Evolutionary conservation across 2,329 filamentous ascomycete genomes (phyloP).

Genomic region (Sporothrix pallida): DNA sequence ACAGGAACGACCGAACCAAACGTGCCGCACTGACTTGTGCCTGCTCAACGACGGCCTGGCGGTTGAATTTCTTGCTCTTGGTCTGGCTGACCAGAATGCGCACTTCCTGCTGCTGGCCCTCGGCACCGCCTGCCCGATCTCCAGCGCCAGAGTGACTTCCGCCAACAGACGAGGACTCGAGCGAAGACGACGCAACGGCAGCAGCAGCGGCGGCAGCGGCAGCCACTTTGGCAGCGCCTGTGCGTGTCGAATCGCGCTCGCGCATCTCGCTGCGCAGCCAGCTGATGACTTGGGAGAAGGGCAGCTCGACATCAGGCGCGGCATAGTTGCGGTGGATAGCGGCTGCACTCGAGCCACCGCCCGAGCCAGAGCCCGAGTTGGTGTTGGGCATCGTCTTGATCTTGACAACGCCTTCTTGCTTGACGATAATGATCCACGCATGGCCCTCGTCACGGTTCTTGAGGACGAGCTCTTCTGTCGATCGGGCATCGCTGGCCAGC

Average conservation of each 20-base stretch:
- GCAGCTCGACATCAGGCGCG: constrained; percentile 74
- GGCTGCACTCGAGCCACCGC: neutral
- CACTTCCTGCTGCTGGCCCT: constrained; percentile 66
- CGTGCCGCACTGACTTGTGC: constrained; percentile 65
- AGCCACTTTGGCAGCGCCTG: constrained; percentile 37
- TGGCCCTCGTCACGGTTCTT: constrained; percentile 79
- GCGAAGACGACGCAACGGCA: constrained; percentile 42
- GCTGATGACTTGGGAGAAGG: constrained; percentile 71
- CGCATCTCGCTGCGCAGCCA: constrained; percentile 84
- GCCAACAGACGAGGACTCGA: constrained; percentile 22
- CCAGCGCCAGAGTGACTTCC: constrained; percentile 39
- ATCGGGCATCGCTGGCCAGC: constrained; percentile 78
- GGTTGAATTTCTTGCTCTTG: constrained; percentile 89
- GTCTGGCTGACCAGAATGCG: constrained; percentile 83
- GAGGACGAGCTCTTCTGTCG: constrained; percentile 77
- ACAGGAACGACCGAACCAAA: constrained; percentile 72
- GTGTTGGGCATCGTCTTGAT: constrained; percentile 68
- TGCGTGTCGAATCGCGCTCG: constrained; percentile 53
- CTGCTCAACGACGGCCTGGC: constrained; percentile 83
- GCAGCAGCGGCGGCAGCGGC: constrained; percentile 32
- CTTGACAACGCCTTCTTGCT: constrained; percentile 74
- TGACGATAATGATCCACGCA: constrained; percentile 88
- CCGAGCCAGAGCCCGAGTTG: neutral
- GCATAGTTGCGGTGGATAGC: constrained; percentile 64
- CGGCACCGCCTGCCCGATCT: constrained; percentile 23